A percentile compares a stretch with the other conserved stretches of the same genome.
Conservation (phyloP, 306 rosid genomes). For the Dalbergia cochinchinensis region DNA sequence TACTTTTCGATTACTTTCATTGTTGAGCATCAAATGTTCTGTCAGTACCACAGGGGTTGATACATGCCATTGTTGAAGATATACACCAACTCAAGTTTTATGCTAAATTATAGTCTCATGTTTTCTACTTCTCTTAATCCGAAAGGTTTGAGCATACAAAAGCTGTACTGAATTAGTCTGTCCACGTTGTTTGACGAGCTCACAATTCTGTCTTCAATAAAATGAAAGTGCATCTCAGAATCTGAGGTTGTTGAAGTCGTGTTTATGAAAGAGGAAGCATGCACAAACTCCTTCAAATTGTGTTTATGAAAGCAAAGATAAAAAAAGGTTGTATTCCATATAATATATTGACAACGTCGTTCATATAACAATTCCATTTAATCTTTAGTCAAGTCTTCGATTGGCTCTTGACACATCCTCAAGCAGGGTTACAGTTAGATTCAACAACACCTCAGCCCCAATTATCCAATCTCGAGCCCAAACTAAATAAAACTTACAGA, state of each 20-base stretch:
- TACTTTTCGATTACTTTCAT: neutral
- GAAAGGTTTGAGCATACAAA: neutral
- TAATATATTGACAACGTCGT: neutral
- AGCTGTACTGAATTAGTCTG: neutral
- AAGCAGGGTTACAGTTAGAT: too few relatives aligned
- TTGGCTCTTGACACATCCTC: neutral
- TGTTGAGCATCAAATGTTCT: neutral
- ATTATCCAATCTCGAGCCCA: neutral
- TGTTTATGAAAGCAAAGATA: neutral
- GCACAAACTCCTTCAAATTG: neutral
- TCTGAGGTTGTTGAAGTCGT: neutral
- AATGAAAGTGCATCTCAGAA: neutral
- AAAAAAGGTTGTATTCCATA: neutral
- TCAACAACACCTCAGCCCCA: neutral
- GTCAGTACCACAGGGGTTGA: too few relatives aligned
- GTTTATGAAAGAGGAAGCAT: too few relatives aligned
- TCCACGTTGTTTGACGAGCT: neutral
- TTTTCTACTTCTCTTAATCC: neutral
- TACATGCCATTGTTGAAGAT: neutral
- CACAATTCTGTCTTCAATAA: neutral
- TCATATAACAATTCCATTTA: constrained; percentile 26
- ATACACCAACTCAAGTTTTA: neutral
- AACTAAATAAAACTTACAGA: neutral
- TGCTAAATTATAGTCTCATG: neutral
- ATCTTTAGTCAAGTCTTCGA: constrained; percentile 6